Percentiles rank a stretch among this genome's conserved stretches.
Conservation (phyloP, 345 rosid genomes). For the Salix arbutifolia region DNA sequence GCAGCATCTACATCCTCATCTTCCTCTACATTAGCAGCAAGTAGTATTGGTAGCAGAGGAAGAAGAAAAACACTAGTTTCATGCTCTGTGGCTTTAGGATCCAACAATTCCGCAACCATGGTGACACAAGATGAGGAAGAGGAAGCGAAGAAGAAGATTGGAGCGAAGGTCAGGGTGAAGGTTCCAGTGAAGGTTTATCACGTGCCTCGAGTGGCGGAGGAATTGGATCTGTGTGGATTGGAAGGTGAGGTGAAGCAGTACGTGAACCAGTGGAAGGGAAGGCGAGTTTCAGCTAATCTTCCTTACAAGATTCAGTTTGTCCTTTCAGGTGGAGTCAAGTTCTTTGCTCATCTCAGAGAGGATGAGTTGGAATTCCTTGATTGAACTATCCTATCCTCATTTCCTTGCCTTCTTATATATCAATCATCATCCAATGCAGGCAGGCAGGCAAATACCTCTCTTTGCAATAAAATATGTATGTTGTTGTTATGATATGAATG, state of each 20-base stretch:
- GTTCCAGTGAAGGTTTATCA: slow-evolving; percentile 84
- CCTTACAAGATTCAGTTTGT: slow-evolving; percentile 79
- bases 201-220: slow-evolving; percentile 67
- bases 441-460: background rate
- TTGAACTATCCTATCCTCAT: background rate
- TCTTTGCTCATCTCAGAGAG: slow-evolving; percentile 80
- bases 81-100: slow-evolving; percentile 2
- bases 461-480: background rate
- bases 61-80: background rate
- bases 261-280: slow-evolving; percentile 71
- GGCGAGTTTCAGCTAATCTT: slow-evolving; percentile 68
- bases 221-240: slow-evolving; percentile 69
- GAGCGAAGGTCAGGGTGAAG: slow-evolving; percentile 70
- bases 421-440: background rate
- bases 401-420: background rate
- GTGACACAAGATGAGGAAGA: slow-evolving; percentile 10
- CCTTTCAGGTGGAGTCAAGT: slow-evolving; percentile 73
- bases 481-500: background rate
- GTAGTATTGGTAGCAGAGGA: background rate
- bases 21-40: background rate
- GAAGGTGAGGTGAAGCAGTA: slow-evolving; percentile 76
- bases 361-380: slow-evolving; percentile 72
- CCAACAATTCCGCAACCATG: background rate
- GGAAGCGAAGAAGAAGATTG: slow-evolving; percentile 39
- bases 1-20: background rate